A percentile compares a stretch with the other conserved stretches of the same genome.
These are phyloP conservation scores for Colletotrichum chrysophilum DNA, from an alignment of 2,329 filamentous ascomycete genomes.

Conservation along the genomic window DNA sequence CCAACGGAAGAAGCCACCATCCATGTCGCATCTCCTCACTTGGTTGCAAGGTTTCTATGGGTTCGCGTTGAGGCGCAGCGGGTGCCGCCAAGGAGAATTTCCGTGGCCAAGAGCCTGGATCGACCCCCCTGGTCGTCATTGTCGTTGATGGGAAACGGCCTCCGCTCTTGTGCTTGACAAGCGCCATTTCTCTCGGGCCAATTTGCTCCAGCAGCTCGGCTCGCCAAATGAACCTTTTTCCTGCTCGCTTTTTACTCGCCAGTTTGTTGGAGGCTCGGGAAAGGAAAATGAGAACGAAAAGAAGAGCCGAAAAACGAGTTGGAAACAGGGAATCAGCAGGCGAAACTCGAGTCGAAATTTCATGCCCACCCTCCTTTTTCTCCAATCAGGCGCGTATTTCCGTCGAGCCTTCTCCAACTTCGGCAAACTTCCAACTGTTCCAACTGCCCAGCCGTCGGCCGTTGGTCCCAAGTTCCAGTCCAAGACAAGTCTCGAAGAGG, in stretches of 20 bases:
- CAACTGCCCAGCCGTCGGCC: neutral
- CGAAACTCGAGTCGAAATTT: neutral
- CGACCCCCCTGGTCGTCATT: neutral
- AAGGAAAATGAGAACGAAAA: neutral
- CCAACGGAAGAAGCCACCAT: neutral
- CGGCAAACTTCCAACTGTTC: neutral
- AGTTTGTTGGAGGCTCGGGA: neutral
- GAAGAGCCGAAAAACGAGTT: neutral
- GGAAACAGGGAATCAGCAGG: neutral
- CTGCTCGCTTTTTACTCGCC: neutral
- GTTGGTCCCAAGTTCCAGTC: neutral
- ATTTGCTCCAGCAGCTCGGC: constrained; percentile 6
- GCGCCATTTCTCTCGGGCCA: constrained; percentile 5
- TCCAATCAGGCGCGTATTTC: neutral
- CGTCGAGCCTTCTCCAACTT: neutral
- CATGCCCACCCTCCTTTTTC: neutral
- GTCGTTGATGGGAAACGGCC: constrained; percentile 1
- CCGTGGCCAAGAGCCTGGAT: constrained; percentile 1
- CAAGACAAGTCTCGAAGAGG: neutral
- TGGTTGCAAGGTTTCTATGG: neutral
- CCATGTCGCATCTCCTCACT: neutral
- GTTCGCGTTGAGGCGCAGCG: constrained; percentile 1
- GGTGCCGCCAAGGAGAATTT: constrained; percentile 6
- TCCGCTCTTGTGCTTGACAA: constrained; percentile 8
- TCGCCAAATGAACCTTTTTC: constrained; percentile 3